Conservation (phyloP, 140 eudicot species). For the Stevia rebaudiana region DNA sequence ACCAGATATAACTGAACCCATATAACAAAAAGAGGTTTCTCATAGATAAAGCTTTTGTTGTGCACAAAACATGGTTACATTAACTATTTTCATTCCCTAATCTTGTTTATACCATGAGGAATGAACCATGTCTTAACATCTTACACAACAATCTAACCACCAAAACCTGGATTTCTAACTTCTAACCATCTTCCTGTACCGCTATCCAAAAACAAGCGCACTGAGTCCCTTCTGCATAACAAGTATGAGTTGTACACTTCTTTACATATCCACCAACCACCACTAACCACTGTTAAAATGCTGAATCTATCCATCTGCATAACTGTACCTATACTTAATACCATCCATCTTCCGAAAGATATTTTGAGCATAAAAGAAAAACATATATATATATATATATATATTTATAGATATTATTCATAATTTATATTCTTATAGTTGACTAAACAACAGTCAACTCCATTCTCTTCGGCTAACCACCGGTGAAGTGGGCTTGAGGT, state of each 20-base stretch:
- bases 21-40: neutral
- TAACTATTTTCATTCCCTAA: slow-evolving; percentile 11
- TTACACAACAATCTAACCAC: slow-evolving; percentile 23
- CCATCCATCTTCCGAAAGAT: slow-evolving; percentile 32
- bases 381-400: slow-evolving; percentile 7
- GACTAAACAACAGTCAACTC: slow-evolving; percentile 16
- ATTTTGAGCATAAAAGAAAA: slow-evolving; percentile 19
- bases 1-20: slow-evolving; percentile 5
- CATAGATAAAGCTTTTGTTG: slow-evolving; percentile 31
- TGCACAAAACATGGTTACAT: slow-evolving; percentile 26
- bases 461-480: slow-evolving; percentile 26
- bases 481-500: slow-evolving; percentile 33
- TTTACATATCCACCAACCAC: slow-evolving; percentile 31
- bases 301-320: slow-evolving; percentile 37
- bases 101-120: neutral
- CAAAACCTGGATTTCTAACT: slow-evolving; percentile 27
- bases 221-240: slow-evolving; percentile 19
- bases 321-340: slow-evolving; percentile 24
- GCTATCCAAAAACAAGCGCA: slow-evolving; percentile 17
- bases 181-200: slow-evolving; percentile 18
- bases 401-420: slow-evolving; percentile 18
- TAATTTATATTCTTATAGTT: slow-evolving; percentile 16
- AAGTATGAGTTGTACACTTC: slow-evolving; percentile 29
- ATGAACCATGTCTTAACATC: slow-evolving; percentile 12
- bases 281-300: slow-evolving; percentile 15